Evolutionary conservation across 495 filamentous ascomycete species (phyloP).

Genomic region (Articulospora tetracladia): DNA sequence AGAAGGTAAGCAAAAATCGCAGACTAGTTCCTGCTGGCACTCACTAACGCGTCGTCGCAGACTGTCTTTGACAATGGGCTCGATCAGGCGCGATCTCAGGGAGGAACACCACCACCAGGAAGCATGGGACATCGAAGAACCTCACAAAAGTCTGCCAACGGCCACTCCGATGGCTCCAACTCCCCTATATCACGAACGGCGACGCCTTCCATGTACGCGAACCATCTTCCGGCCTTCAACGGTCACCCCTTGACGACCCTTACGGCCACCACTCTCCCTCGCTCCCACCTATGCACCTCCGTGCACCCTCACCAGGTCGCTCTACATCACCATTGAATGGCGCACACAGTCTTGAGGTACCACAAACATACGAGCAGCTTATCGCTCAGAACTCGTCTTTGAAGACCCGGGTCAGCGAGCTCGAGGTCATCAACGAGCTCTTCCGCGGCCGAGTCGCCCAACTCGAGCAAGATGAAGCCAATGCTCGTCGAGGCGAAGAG

Average conservation of each 20-base stretch:
- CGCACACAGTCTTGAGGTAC: slow-evolving; percentile 69
- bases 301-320: slow-evolving; percentile 63
- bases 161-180: slow-evolving; percentile 72
- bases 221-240: slow-evolving; percentile 68
- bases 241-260: slow-evolving; percentile 62
- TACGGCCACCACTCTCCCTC: slow-evolving; percentile 57
- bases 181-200: slow-evolving; percentile 85
- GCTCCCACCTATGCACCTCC: slow-evolving; percentile 47
- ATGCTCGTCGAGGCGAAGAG: slow-evolving; percentile 57
- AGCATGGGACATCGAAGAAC: slow-evolving; percentile 48
- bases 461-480: slow-evolving; percentile 74
- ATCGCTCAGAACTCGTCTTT: slow-evolving; percentile 73
- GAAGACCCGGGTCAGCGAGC: slow-evolving; percentile 86
- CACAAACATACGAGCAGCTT: slow-evolving; percentile 76
- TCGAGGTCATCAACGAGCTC: slow-evolving; percentile 94
- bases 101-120: slow-evolving; percentile 43
- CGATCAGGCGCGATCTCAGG: slow-evolving; percentile 52
- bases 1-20: slow-evolving; percentile 61
- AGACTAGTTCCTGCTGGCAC: background rate
- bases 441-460: slow-evolving; percentile 86
- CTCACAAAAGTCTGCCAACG: slow-evolving; percentile 68
- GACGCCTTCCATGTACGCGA: slow-evolving; percentile 66
- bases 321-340: slow-evolving; percentile 65
- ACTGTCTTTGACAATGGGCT: slow-evolving; percentile 59
- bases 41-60: slow-evolving; percentile 26